These are phyloP conservation scores for Crithidia acanthocephali DNA, from an alignment of 208 protist genomes.

Conservation along the genomic window DNA sequence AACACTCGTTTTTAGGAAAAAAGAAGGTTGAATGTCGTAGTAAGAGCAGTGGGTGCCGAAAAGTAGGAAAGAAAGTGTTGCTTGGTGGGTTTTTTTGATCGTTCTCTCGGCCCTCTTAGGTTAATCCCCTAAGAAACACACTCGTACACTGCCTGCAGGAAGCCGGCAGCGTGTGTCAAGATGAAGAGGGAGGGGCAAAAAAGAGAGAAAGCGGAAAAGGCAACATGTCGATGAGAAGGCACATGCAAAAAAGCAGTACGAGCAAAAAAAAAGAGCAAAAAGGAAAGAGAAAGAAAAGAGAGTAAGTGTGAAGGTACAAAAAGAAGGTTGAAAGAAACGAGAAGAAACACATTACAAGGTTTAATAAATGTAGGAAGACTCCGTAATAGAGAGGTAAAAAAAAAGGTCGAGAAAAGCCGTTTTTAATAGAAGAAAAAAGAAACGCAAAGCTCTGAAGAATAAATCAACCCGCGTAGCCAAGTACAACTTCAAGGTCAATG, in stretches of 20 bases:
- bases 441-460: background rate
- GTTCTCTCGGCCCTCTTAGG: background rate
- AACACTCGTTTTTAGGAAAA: no score
- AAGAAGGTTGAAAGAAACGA: background rate
- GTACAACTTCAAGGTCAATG: constrained; percentile 4
- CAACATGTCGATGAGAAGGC: constrained; percentile 5
- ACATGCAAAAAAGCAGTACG: constrained; percentile 4
- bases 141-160: no score
- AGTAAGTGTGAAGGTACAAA: background rate
- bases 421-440: background rate
- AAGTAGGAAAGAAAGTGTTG: background rate
- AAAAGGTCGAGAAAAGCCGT: background rate
- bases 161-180: no score
- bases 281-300: constrained; percentile 13
- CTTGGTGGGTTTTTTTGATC: background rate
- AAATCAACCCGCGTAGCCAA: background rate
- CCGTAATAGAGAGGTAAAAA: constrained; percentile 7
- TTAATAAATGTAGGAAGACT: background rate
- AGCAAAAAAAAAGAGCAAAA: constrained; percentile 6
- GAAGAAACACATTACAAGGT: background rate
- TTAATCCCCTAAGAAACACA: no score
- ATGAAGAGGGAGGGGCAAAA: background rate
- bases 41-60: no score
- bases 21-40: no score
- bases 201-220: constrained; percentile 6